Evolutionary conservation across 495 filamentous ascomycete species (phyloP), one percentile per base, ranked within the genome.

Genomic region (Chaetomium fimeti): DNA sequence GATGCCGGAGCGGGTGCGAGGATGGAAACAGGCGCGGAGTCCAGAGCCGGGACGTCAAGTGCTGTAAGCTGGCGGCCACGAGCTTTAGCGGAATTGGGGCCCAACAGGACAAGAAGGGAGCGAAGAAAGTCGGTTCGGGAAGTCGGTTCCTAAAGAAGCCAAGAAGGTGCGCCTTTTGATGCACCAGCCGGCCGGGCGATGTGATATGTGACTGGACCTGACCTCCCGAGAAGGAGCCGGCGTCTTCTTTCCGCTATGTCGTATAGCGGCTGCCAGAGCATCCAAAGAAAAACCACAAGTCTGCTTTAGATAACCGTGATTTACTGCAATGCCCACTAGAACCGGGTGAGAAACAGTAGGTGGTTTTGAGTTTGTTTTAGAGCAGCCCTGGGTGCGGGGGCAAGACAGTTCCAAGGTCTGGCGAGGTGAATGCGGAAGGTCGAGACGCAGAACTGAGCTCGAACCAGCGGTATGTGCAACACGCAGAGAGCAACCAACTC

Each of bases 1-100:
- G 43, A 61, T 55, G 66, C 52, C 47, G 64, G 48, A 57, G 58
- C 51, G 61, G 56, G 64, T 58, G 57, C 51, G 22, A 49, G 45
- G 20, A 53, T 38, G 20, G 12, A 29, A 13, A 25, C 18, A 32
- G 27, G 51, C 12, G 3, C 11, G 47, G 22, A 22, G 20, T 24
- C 22, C 22, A 13, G 22, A 22, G 11, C 40, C 40, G 40, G 40
- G 40, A 43, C 13, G 13, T 43, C 2, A 13, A 43, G 32, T 43
- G 4, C 40, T 43, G 13, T 15, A 43, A 43, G 11, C 40, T 13
- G 40, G 16, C 40, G 40, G 16, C 16, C 40, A 18, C 16, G 40
- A 18, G 16, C 40, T 43, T 3, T 13, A 43, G 4, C 13, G 15
- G 15, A 43, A 43, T 18, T 11, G 11, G 11, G 16, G 32, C 6